Conservation (phyloP, 345 rosid genomes). For the Kandelia obovata region DNA sequence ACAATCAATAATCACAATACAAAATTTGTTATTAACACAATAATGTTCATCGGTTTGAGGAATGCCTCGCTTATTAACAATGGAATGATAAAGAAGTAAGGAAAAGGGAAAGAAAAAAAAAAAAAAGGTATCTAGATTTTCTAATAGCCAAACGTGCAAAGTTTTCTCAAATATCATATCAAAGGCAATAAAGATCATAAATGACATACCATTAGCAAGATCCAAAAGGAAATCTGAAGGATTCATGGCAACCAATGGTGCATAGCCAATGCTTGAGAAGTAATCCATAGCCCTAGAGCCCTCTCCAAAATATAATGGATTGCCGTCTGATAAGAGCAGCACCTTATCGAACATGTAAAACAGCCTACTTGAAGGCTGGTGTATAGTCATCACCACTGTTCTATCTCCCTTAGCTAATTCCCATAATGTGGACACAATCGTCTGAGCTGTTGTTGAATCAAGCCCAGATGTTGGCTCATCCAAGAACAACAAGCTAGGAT, state of each 20-base stretch:
- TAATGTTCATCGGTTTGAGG: too few species aligned
- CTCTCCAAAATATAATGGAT: slow-evolving; percentile 43
- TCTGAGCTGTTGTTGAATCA: slow-evolving; percentile 55
- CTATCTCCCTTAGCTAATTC: slow-evolving; percentile 43
- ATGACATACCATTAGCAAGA: slow-evolving; percentile 42
- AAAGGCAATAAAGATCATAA: too few species aligned
- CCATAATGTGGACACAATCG: slow-evolving; percentile 41
- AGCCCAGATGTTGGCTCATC: slow-evolving; percentile 62
- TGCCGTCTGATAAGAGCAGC: slow-evolving; percentile 49
- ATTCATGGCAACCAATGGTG: slow-evolving; percentile 46
- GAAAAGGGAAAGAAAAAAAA: too few species aligned
- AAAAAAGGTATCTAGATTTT: too few species aligned
- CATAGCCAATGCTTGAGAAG: slow-evolving; percentile 39
- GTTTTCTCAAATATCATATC: too few species aligned
- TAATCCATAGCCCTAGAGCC: slow-evolving; percentile 43
- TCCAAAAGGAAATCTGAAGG: slow-evolving; percentile 55
- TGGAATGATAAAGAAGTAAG: too few species aligned
- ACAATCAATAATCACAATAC: too few species aligned
- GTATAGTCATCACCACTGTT: slow-evolving; percentile 50
- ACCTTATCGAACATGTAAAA: slow-evolving; percentile 62
- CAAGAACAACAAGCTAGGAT: slow-evolving; percentile 49
- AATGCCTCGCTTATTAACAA: too few species aligned
- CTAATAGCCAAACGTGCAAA: too few species aligned
- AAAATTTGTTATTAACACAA: too few species aligned
- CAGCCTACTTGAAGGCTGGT: slow-evolving; percentile 57